Percentiles rank a stretch among this genome's conserved stretches.
Evolutionary conservation across 805 yeast genomes (phyloP).

Genomic region (Wickerhamiella azymoides): DNA sequence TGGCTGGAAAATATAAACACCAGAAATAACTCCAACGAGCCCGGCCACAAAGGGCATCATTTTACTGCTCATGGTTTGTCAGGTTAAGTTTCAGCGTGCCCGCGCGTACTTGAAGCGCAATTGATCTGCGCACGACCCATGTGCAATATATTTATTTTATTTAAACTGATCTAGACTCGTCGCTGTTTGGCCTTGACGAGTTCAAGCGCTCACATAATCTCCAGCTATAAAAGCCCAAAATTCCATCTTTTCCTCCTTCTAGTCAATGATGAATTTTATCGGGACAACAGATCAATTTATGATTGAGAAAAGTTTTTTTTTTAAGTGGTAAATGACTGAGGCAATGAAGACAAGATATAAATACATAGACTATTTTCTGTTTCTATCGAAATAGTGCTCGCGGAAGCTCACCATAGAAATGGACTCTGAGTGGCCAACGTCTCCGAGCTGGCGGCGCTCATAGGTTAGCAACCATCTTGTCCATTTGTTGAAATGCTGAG

Average conservation of each 20-base stretch:
- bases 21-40: constrained; percentile 17
- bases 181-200: background rate
- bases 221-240: background rate
- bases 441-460: constrained; percentile 36
- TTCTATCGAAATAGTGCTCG: constrained; percentile 47
- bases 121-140: too few relatives aligned
- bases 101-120: too few relatives aligned
- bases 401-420: constrained; percentile 43
- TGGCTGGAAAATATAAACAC: constrained; percentile 20
- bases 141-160: too few relatives aligned
- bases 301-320: constrained; percentile 12
- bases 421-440: constrained; percentile 28
- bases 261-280: constrained; percentile 23
- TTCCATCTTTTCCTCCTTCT: constrained; percentile 1
- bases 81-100: too few relatives aligned
- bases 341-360: constrained; percentile 5
- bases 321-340: constrained; percentile 24
- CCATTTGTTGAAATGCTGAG: constrained; percentile 89
- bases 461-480: constrained; percentile 75
- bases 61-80: constrained; percentile 11
- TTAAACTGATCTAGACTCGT: background rate
- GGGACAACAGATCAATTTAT: constrained; percentile 25
- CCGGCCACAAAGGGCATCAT: constrained; percentile 15
- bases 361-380: background rate
- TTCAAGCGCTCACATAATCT: background rate